A percentile compares a stretch with the other conserved stretches of the same genome.
These are phyloP conservation scores for Odontarrhena argentea DNA, from an alignment of 345 rosid species.

Conservation along the genomic window DNA sequence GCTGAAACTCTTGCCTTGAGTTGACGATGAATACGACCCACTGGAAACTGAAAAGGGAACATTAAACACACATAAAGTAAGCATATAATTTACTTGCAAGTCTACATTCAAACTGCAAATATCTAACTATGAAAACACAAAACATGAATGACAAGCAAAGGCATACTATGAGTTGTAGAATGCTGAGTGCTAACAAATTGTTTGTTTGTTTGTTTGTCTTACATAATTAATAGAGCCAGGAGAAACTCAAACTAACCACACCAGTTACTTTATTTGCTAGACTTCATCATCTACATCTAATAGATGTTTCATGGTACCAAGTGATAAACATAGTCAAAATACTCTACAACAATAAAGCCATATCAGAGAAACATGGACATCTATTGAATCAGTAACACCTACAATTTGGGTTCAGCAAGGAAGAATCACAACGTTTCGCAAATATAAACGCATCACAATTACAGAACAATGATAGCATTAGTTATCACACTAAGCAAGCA, in stretches of 20 bases:
- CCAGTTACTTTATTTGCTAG: no score
- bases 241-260: no score
- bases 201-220: no score
- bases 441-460: not conserved
- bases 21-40: slow-evolving; percentile 78
- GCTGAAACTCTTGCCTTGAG: slow-evolving; percentile 59
- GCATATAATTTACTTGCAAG: not conserved
- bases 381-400: not conserved
- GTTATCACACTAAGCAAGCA: slow-evolving; percentile 1
- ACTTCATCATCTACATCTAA: not conserved
- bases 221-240: no score
- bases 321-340: not conserved
- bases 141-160: not conserved
- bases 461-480: not conserved
- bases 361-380: not conserved
- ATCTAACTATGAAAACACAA: not conserved
- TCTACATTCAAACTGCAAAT: not conserved
- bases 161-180: no score
- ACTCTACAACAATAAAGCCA: not conserved
- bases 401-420: no score
- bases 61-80: not conserved
- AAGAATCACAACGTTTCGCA: no score
- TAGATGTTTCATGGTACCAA: not conserved
- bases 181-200: no score
- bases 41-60: slow-evolving; percentile 56